phyloP scores from a whole-genome alignment of 73 alveolate genomes.

The Tetrahymena malaccensis region DNA sequence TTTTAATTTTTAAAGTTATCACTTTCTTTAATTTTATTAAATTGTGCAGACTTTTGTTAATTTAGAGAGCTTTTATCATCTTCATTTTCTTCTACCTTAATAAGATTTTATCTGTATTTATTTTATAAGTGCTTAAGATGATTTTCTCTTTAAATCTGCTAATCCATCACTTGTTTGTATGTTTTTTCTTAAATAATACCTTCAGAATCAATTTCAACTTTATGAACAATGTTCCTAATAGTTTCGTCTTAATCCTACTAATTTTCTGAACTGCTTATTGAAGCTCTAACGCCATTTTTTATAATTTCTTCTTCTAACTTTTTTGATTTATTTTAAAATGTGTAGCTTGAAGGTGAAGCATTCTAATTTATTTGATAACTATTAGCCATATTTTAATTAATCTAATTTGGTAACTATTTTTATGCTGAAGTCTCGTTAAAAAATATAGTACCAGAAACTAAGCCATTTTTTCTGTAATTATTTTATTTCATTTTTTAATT shows the following conservation, averaged over 20 bases:
- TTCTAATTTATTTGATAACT: not conserved
- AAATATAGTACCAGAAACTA: not conserved
- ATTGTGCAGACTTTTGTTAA: not conserved
- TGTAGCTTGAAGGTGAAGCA: not conserved
- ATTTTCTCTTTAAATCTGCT: not conserved
- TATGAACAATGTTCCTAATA: not conserved
- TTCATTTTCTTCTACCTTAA: not conserved
- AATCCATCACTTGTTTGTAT: not conserved
- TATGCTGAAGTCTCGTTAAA: not conserved
- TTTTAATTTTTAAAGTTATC: not conserved
- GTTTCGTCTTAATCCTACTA: not conserved
- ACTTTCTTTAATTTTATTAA: not conserved
- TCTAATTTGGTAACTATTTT: not conserved
- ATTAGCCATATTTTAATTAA: not conserved
- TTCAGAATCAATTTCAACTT: not conserved
- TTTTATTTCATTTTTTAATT: not conserved
- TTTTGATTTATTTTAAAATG: too few species aligned
- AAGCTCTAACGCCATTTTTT: not conserved
- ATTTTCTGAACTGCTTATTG: not conserved
- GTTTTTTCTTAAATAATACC: not conserved
- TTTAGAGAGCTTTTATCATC: not conserved
- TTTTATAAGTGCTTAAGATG: not conserved
- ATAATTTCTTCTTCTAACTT: not conserved
- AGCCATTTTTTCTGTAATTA: not conserved
- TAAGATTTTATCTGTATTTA: not conserved